These are phyloP conservation scores for Blastomyces silverae DNA, from an alignment of 2,329 filamentous ascomycete genomes.

Conservation along the genomic window DNA sequence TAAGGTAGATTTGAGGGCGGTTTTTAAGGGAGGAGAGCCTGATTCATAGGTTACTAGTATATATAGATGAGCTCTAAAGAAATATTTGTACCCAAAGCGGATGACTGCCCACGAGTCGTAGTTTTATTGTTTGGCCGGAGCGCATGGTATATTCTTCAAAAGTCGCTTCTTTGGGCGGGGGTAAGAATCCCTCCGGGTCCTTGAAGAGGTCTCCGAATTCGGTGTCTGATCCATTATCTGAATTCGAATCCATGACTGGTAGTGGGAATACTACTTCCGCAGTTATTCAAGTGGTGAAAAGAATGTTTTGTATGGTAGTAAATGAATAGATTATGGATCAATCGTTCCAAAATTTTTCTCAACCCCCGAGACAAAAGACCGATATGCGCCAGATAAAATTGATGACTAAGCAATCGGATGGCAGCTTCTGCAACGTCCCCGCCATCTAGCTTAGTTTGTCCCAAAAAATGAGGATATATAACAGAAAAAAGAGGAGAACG, in stretches of 20 bases:
- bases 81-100: constrained; percentile 63
- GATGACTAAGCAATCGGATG: constrained; percentile 2
- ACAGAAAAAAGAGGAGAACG: neutral
- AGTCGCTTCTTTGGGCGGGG: constrained; percentile 68
- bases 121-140: constrained; percentile 57
- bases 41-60: neutral
- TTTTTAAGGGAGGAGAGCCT: neutral
- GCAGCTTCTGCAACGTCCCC: too few relatives aligned
- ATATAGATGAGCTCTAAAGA: neutral
- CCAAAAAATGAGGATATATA: neutral
- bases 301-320: neutral
- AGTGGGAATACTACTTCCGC: neutral
- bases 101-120: constrained; percentile 79
- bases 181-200: constrained; percentile 74
- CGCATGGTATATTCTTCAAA: constrained; percentile 64
- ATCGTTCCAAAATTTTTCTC: neutral
- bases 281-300: neutral
- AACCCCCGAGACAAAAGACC: neutral
- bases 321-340: neutral
- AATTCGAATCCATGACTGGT: constrained; percentile 2
- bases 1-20: constrained; percentile 7
- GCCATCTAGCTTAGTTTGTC: too few relatives aligned
- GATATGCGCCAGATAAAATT: neutral
- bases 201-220: constrained; percentile 57
- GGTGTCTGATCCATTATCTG: constrained; percentile 28